Base-by-base conservation (phyloP, 169 alveolate genomes). In the Prorocentrum cordatum region DNA sequence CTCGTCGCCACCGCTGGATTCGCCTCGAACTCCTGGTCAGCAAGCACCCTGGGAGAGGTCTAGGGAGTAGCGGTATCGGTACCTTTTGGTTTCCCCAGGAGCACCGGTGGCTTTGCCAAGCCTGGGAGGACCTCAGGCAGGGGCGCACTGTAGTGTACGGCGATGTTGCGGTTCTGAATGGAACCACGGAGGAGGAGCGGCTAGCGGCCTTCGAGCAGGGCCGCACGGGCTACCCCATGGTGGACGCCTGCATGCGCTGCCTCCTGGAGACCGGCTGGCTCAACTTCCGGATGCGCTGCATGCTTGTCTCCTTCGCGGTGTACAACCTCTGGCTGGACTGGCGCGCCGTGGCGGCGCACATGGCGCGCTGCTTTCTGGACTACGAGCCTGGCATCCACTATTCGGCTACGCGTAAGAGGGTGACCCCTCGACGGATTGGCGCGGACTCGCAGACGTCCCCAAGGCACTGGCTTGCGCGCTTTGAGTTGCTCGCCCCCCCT, bases 171-270 rank as follows among this genome's bases (percentile, higher is more conserved):
- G 31, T 50, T 6, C 64, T 14, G 7, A 26, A 50, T 6, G 64
- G 64, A 26, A 26, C 9, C 29, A 4, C 4, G 7, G 27, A 12
- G 26, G 27, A 50, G 64, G 27, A 5, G 26, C 39, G 38, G 35
- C 35, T 92, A 6, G 39, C 77, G 32, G 50, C 79, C 22, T 80
- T 92, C 92, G 72, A 45, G 32, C 75, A 82, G 38, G 94, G 93
- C 12, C 61, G 73, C 9, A 92, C 94, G 27, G 94, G 94, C 6
- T 84, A 83, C 92, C 94, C 94, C 29, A 67, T 92, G 26, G 82
- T 92, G 10, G 94, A 92, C 61, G 93, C 94, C 16, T 26, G 72
- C 6, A 88, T 92, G 80, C 71, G 94, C 47, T 92, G 86, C 7
- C 58, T 89, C 70, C 72, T 47, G 26, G 88, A 38, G 2, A 58